These are phyloP conservation scores for Streptanthus diversifolius DNA, from an alignment of 345 rosid species.

Conservation along the genomic window DNA sequence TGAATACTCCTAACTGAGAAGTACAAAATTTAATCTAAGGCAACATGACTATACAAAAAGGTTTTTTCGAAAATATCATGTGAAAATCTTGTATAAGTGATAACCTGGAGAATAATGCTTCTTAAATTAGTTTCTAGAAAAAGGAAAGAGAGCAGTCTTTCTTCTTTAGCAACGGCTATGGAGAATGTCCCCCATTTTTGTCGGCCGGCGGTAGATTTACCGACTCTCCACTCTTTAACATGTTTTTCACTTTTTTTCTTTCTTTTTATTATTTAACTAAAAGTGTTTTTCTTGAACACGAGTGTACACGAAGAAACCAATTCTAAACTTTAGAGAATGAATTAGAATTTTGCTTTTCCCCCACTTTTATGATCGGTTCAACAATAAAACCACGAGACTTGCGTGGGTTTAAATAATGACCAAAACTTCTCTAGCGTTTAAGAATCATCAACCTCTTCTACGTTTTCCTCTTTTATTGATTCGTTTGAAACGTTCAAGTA, in stretches of 20 bases:
- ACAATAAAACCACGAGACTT: neutral
- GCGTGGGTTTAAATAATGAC: slow-evolving; percentile 14
- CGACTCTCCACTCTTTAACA: slow-evolving; percentile 36
- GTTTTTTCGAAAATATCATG: neutral
- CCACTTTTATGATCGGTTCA: neutral
- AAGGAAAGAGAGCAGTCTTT: slow-evolving; percentile 15
- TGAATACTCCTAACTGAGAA: neutral
- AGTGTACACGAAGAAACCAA: slow-evolving; percentile 5
- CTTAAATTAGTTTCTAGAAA: neutral
- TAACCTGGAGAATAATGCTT: neutral
- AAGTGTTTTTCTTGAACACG: slow-evolving; percentile 1
- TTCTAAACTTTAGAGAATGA: slow-evolving; percentile 1
- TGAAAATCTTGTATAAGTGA: neutral
- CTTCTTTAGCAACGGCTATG: slow-evolving; percentile 39
- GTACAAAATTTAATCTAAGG: neutral
- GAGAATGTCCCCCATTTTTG: slow-evolving; percentile 25
- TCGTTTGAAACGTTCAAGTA: slow-evolving; percentile 49
- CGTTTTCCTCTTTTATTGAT: slow-evolving; percentile 28
- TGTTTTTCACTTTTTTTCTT: neutral
- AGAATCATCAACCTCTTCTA: slow-evolving; percentile 13
- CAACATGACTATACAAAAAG: neutral
- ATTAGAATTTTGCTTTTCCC: neutral
- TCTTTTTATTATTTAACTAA: neutral
- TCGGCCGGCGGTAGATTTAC: slow-evolving; percentile 66
- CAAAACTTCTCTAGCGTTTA: slow-evolving; percentile 12